phyloP scores from a whole-genome alignment of 2,329 filamentous ascomycete species.

The Nothomitra cinnamomea region DNA sequence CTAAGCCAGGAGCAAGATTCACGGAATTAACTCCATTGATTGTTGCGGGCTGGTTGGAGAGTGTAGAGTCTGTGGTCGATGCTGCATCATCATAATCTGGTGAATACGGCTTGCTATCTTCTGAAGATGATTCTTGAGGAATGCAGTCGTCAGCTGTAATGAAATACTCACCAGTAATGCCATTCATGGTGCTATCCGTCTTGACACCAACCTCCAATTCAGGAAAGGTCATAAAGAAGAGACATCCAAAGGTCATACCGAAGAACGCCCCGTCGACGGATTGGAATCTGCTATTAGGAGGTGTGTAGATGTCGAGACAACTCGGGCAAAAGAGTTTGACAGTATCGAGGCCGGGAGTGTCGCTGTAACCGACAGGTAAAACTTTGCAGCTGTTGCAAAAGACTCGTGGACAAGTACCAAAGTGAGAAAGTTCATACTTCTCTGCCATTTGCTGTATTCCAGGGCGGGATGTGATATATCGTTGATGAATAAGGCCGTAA shows the following conservation, averaged over 20 bases:
- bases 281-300: conserved; percentile 92
- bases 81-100: conserved; percentile 7
- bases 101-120: conserved; percentile 7
- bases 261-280: conserved; percentile 97
- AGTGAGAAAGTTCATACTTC: conserved; percentile 95
- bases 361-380: conserved; percentile 80
- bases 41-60: conserved; percentile 30
- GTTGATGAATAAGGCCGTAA: conserved; percentile 94
- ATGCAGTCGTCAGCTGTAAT: conserved; percentile 7
- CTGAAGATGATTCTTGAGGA: conserved; percentile 6
- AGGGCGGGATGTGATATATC: conserved; percentile 90
- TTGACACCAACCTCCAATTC: conserved; percentile 73
- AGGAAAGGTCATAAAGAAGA: conserved; percentile 97
- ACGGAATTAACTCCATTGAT: conserved; percentile 77
- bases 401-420: conserved; percentile 87
- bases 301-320: conserved; percentile 92
- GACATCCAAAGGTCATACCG: conserved; percentile 85
- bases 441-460: conserved; percentile 99
- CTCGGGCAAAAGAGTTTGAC: conserved; percentile 97
- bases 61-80: conserved; percentile 19
- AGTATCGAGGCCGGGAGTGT: conserved; percentile 90
- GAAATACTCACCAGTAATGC: conserved; percentile 16
- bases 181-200: conserved; percentile 42
- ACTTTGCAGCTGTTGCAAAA: conserved; percentile 83
- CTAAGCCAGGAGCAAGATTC: conserved; percentile 81